These are phyloP conservation scores for Termitomyces sp. DNA, from an alignment of 768 basidiomycete species.

Conservation along the genomic window DNA sequence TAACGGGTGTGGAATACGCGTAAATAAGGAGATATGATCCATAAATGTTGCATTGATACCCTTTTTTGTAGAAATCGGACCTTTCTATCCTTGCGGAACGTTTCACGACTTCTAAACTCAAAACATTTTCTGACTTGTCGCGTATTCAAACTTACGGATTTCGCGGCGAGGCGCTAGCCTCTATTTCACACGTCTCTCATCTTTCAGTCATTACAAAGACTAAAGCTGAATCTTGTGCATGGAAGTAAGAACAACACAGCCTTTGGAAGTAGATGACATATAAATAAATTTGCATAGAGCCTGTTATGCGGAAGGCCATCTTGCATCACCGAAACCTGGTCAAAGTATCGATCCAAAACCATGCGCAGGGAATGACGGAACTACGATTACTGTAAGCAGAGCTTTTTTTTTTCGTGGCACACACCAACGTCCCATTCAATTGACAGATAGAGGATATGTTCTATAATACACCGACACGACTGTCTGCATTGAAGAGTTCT, in stretches of 20 bases:
- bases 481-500: slow-evolving; percentile 75
- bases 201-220: slow-evolving; percentile 91
- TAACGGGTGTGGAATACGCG: slow-evolving; percentile 92
- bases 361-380: slow-evolving; percentile 93
- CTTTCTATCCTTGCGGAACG: slow-evolving; percentile 89
- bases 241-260: slow-evolving; percentile 67
- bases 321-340: slow-evolving; percentile 68
- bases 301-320: slow-evolving; percentile 70
- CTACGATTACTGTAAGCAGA: slow-evolving; percentile 68
- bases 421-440: neutral
- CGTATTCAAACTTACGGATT: slow-evolving; percentile 92
- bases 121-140: slow-evolving; percentile 80
- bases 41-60: neutral
- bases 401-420: neutral
- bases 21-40: slow-evolving; percentile 24
- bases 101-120: slow-evolving; percentile 93
- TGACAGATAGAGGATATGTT: slow-evolving; percentile 90
- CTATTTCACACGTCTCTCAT: slow-evolving; percentile 91
- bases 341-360: slow-evolving; percentile 76
- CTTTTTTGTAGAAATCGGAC: slow-evolving; percentile 63
- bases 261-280: neutral
- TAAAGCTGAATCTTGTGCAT: slow-evolving; percentile 74
- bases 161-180: slow-evolving; percentile 93
- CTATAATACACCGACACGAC: slow-evolving; percentile 85
- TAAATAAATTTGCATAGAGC: slow-evolving; percentile 45